phyloP scores from a whole-genome alignment of 179 eudicot species.

The Heliamphora pulchella region DNA sequence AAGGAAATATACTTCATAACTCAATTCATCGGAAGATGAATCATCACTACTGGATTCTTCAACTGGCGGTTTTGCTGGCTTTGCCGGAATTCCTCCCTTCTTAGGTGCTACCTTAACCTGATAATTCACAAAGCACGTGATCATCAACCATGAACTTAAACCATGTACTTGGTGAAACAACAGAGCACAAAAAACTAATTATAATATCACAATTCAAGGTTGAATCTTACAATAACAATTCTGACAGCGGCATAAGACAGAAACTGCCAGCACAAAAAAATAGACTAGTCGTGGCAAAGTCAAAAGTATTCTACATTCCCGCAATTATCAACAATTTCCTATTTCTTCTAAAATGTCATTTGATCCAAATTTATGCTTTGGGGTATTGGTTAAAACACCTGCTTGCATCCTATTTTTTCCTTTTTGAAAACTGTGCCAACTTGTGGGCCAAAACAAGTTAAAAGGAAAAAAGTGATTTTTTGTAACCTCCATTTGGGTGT shows the following conservation, averaged over 20 bases:
- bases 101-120: constrained; percentile 24
- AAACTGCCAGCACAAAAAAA: not conserved
- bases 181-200: not conserved
- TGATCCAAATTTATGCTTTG: too few relatives aligned
- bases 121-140: not conserved
- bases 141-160: not conserved
- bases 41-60: constrained; percentile 26
- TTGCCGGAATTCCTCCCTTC: constrained; percentile 21
- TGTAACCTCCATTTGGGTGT: too few relatives aligned
- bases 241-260: not conserved
- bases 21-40: constrained; percentile 36
- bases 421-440: too few relatives aligned
- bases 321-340: too few relatives aligned
- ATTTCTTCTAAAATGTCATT: too few relatives aligned
- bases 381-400: too few relatives aligned
- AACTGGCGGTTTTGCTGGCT: constrained; percentile 16
- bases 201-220: not conserved
- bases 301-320: too few relatives aligned
- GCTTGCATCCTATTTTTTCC: too few relatives aligned
- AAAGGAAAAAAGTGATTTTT: too few relatives aligned
- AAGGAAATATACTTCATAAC: not conserved
- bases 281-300: too few relatives aligned
- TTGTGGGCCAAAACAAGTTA: too few relatives aligned
- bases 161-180: not conserved
- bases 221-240: not conserved